Evolutionary conservation across 345 rosid species (phyloP).

Genomic region (Moricandia moricandioides): DNA sequence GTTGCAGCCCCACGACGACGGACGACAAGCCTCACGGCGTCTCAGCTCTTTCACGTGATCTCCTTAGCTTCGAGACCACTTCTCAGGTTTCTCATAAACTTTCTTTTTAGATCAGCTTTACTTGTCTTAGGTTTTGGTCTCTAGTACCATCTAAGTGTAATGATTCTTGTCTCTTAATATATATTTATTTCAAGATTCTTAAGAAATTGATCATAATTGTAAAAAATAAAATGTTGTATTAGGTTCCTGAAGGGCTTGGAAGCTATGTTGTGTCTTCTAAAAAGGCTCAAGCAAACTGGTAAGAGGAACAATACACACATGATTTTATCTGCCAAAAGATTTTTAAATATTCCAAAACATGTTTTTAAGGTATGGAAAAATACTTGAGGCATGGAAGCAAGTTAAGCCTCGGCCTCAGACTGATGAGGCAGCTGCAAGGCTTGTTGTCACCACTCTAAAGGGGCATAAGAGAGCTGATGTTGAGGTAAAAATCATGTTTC

Average conservation of each 20-base stretch:
- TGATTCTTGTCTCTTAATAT: not conserved
- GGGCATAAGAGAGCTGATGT: conserved; percentile 76
- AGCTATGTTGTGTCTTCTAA: conserved; percentile 67
- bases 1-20: conserved; percentile 46
- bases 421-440: conserved; percentile 66
- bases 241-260: conserved; percentile 79
- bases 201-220: not conserved
- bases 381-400: conserved; percentile 77
- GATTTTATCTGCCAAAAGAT: not conserved
- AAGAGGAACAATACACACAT: conserved; percentile 20
- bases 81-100: conserved; percentile 50
- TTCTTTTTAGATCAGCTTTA: not conserved
- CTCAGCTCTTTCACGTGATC: conserved; percentile 78
- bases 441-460: conserved; percentile 56
- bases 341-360: conserved; percentile 12
- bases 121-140: not conserved
- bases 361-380: conserved; percentile 68
- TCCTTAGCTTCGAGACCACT: conserved; percentile 67
- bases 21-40: conserved; percentile 48
- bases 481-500: conserved; percentile 53
- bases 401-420: conserved; percentile 68
- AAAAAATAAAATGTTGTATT: not conserved
- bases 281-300: conserved; percentile 95
- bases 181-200: not conserved
- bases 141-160: not conserved